These are phyloP conservation scores for Trichoderma sp. DNA, from an alignment of 2,329 filamentous ascomycete genomes.

Conservation along the genomic window DNA sequence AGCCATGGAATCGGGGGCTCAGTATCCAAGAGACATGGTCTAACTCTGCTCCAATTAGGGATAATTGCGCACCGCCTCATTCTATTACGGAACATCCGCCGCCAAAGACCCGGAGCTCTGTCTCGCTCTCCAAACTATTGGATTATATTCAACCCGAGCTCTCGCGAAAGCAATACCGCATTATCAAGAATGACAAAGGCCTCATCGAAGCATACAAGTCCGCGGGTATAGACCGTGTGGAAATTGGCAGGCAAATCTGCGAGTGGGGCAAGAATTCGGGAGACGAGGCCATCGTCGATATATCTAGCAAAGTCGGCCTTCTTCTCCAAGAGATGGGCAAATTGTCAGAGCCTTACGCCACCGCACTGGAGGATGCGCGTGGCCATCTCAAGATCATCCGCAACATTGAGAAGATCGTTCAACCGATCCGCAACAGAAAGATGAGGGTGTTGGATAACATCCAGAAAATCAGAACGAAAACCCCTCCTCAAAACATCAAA, in stretches of 20 bases:
- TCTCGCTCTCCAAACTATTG: conserved; percentile 84
- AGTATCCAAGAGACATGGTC: conserved; percentile 27
- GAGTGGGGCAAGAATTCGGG: conserved; percentile 94
- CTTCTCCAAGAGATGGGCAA: conserved; percentile 90
- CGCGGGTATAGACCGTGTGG: conserved; percentile 79
- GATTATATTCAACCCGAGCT: conserved; percentile 84
- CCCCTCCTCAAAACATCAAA: conserved; percentile 80
- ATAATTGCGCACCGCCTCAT: conserved; percentile 73
- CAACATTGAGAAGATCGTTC: conserved; percentile 93
- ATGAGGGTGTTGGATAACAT: conserved; percentile 91
- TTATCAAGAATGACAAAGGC: conserved; percentile 95
- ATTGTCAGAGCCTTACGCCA: conserved; percentile 86
- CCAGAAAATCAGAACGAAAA: conserved; percentile 85
- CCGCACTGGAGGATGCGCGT: conserved; percentile 83
- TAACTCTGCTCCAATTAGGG: conserved; percentile 53
- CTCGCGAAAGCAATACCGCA: conserved; percentile 81
- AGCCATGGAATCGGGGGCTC: conserved; percentile 25
- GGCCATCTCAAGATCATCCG: conserved; percentile 84
- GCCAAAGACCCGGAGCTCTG: conserved; percentile 33
- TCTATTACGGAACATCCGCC: conserved; percentile 49
- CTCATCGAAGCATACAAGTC: conserved; percentile 82
- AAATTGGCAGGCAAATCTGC: conserved; percentile 86
- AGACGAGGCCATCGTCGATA: conserved; percentile 83
- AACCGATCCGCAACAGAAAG: conserved; percentile 86
- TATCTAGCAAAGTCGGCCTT: conserved; percentile 94